A percentile compares a stretch with the other conserved stretches of the same genome.
phyloP scores from a whole-genome alignment of 202 grass and related monocot genomes.

The Musa balbisiana region DNA sequence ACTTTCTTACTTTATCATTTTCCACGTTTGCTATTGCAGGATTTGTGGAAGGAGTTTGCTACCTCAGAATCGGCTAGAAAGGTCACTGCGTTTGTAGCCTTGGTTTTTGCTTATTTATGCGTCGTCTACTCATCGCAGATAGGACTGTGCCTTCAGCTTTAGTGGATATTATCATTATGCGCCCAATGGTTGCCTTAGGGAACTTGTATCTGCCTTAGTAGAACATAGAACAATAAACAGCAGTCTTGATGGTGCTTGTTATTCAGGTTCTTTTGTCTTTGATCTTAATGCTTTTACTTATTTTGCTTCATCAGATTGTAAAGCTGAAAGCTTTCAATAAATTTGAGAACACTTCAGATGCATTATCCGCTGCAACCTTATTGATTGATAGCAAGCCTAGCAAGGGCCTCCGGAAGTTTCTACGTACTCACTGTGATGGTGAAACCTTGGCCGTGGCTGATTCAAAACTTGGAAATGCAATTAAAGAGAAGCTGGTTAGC shows the following conservation, averaged over 20 bases:
- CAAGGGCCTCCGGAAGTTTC: constrained; percentile 74
- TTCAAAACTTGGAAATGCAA: constrained; percentile 89
- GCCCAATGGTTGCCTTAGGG: not conserved
- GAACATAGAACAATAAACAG: not conserved
- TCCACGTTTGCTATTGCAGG: constrained; percentile 33
- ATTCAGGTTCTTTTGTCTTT: not conserved
- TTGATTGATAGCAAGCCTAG: constrained; percentile 84
- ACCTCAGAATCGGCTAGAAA: constrained; percentile 54
- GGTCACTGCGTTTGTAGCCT: constrained; percentile 32
- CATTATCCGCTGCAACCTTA: constrained; percentile 51
- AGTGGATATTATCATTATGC: not conserved
- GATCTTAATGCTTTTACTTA: not conserved
- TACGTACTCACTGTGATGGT: constrained; percentile 72
- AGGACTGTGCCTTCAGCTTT: no score
- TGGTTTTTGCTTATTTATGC: not conserved
- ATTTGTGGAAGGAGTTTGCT: constrained; percentile 73
- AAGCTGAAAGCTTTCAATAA: constrained; percentile 84
- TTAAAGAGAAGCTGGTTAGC: constrained; percentile 80
- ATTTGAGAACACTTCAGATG: constrained; percentile 87
- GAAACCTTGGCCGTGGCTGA: constrained; percentile 78
- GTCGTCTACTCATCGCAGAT: no score
- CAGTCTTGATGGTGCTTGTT: not conserved
- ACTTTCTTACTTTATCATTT: not conserved
- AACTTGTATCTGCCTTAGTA: not conserved
- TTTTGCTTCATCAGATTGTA: constrained; percentile 51